phyloP scores from a whole-genome alignment of 768 basidiomycete genomes.

The Hysterangium stoloniferum region DNA sequence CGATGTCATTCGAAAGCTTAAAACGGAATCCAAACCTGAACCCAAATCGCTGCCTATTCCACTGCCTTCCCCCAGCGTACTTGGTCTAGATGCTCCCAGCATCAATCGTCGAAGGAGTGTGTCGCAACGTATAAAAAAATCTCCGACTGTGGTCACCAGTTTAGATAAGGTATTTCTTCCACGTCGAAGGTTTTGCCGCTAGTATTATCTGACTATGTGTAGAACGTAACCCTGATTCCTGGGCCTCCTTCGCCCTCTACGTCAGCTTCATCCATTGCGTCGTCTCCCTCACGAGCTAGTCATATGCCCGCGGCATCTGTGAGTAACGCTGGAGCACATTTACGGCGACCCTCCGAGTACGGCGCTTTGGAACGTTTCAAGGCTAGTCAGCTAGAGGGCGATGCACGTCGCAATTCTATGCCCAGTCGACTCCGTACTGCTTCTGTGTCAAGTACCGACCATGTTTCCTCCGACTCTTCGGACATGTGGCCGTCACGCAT shows the following conservation, averaged over 20 bases:
- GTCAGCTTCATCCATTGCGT: constrained; percentile 85
- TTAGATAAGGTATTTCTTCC: constrained; percentile 37
- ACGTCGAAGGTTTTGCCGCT: not conserved
- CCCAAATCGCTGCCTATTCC: constrained; percentile 37
- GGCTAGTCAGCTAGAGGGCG: constrained; percentile 67
- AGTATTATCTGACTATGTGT: not conserved
- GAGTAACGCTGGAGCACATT: constrained; percentile 51
- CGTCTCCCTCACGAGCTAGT: constrained; percentile 76
- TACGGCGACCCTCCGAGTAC: constrained; percentile 84
- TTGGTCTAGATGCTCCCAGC: constrained; percentile 12
- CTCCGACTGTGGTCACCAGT: constrained; percentile 67
- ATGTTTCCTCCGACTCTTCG: constrained; percentile 74
- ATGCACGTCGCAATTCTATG: constrained; percentile 66
- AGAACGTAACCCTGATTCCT: constrained; percentile 56
- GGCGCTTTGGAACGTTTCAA: constrained; percentile 87
- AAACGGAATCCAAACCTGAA: constrained; percentile 71
- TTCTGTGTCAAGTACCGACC: constrained; percentile 73
- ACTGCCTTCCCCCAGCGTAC: not conserved
- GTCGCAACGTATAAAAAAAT: constrained; percentile 77
- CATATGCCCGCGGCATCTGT: constrained; percentile 60
- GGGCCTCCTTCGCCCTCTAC: constrained; percentile 78
- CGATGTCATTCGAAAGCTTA: constrained; percentile 92
- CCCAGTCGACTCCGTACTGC: constrained; percentile 83
- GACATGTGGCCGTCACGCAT: constrained; percentile 36
- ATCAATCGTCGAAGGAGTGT: constrained; percentile 61